A percentile compares a stretch with the other conserved stretches of the same genome.
phyloP scores from a whole-genome alignment of 371 early-diverging fungal species.

The Rhizomucor pusillus region DNA sequence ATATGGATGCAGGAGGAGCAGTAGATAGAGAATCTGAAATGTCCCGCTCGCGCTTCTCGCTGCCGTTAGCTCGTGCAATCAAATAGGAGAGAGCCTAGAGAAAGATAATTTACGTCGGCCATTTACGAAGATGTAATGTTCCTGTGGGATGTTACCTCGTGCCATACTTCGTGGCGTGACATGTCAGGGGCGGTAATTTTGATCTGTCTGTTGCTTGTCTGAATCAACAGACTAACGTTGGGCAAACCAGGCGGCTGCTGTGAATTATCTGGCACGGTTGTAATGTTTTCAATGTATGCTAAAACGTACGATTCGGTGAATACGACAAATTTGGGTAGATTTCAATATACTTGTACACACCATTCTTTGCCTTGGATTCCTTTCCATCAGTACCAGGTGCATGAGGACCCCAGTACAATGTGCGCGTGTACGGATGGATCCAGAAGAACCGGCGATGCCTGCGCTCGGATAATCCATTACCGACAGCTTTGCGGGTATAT shows the following conservation, averaged over 20 bases:
- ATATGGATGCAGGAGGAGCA: constrained; percentile 18
- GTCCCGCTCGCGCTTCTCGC: constrained; percentile 7
- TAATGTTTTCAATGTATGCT: constrained; percentile 62
- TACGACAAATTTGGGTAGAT: background rate
- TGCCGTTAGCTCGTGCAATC: constrained; percentile 17
- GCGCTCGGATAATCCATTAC: constrained; percentile 56
- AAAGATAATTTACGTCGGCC: background rate
- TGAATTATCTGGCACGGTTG: constrained; percentile 34
- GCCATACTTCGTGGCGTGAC: constrained; percentile 70
- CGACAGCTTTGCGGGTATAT: constrained; percentile 61
- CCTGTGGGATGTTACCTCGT: constrained; percentile 24
- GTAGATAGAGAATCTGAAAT: constrained; percentile 6
- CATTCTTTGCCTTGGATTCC: constrained; percentile 55
- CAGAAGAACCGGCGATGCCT: constrained; percentile 74
- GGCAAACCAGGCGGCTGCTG: constrained; percentile 41
- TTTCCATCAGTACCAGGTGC: constrained; percentile 57
- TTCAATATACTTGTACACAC: constrained; percentile 22
- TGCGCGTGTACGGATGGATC: constrained; percentile 79
- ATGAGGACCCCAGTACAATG: constrained; percentile 68
- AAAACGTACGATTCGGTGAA: constrained; percentile 1
- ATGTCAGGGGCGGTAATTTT: constrained; percentile 68
- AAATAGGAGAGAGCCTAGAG: constrained; percentile 32
- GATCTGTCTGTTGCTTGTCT: constrained; percentile 64
- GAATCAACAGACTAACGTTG: constrained; percentile 60
- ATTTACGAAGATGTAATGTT: no score